Evolutionary conservation across 177 flowering plant genomes (phyloP).

Genomic region (Tripterygium wilfordii): DNA sequence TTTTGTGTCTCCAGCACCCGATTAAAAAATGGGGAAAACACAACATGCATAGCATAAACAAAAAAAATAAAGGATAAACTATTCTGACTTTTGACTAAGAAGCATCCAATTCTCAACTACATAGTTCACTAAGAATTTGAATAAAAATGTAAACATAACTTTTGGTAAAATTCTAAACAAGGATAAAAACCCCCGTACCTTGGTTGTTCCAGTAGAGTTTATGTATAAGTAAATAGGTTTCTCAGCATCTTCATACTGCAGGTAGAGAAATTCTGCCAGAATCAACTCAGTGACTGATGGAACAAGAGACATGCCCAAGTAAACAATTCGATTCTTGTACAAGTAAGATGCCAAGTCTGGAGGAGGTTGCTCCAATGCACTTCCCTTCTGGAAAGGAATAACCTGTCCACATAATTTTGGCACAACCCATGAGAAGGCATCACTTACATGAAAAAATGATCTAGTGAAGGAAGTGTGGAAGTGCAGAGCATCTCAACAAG

Average conservation of each 20-base stretch:
- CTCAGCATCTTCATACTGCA: slow-evolving; percentile 65
- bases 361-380: slow-evolving; percentile 91
- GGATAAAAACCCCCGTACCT: slow-evolving; percentile 43
- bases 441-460: not conserved
- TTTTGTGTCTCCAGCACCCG: too few species aligned
- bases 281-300: slow-evolving; percentile 89
- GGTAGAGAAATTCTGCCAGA: slow-evolving; percentile 82
- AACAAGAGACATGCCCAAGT: slow-evolving; percentile 87
- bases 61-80: too few species aligned
- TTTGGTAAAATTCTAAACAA: too few species aligned
- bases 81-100: too few species aligned
- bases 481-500: too few species aligned
- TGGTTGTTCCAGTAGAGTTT: slow-evolving; percentile 91
- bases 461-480: not conserved
- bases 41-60: not conserved
- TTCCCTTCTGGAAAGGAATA: slow-evolving; percentile 75
- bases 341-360: slow-evolving; percentile 93
- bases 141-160: too few species aligned
- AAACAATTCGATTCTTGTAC: slow-evolving; percentile 81
- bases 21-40: too few species aligned
- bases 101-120: too few species aligned
- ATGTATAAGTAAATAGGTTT: slow-evolving; percentile 89
- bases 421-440: not conserved
- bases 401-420: slow-evolving; percentile 43
- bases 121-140: too few species aligned